Conservation (phyloP, 2,329 filamentous ascomycete genomes). For the Talaromyces islandicus region DNA sequence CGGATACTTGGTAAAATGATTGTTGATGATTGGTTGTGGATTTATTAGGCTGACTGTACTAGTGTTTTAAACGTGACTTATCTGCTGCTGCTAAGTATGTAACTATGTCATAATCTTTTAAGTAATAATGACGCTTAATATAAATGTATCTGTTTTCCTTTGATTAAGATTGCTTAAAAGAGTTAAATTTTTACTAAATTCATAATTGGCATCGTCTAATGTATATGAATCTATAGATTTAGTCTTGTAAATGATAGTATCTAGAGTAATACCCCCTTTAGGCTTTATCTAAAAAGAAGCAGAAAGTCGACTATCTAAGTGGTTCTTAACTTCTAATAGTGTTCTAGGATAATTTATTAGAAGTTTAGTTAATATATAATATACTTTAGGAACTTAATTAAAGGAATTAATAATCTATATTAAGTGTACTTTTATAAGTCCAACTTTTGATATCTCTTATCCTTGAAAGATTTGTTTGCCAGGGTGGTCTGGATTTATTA, state of each 20-base stretch:
- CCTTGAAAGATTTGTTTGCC: neutral
- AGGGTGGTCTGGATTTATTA: constrained; percentile 3
- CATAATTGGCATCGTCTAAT: neutral
- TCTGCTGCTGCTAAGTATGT: no score
- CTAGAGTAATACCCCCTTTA: neutral
- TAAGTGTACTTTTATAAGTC: neutral
- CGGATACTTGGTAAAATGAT: no score
- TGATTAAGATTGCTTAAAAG: no score
- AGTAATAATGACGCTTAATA: no score
- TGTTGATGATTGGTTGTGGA: no score
- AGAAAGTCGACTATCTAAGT: neutral
- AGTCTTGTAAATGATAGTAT: neutral
- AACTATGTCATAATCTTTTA: no score
- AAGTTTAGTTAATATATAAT: neutral
- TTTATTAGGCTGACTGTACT: no score
- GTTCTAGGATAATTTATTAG: neutral
- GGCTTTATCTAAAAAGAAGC: neutral
- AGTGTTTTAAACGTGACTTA: no score
- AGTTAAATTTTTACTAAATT: no score
- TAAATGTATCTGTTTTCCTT: no score
- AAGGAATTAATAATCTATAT: neutral
- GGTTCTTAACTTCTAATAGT: neutral
- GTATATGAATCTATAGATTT: neutral
- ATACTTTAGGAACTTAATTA: neutral
- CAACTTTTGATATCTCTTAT: neutral